A percentile compares a stretch with the other conserved stretches of the same genome.
Conservation (phyloP, 176 grass and related monocot genomes). For the Carex kokanica region DNA sequence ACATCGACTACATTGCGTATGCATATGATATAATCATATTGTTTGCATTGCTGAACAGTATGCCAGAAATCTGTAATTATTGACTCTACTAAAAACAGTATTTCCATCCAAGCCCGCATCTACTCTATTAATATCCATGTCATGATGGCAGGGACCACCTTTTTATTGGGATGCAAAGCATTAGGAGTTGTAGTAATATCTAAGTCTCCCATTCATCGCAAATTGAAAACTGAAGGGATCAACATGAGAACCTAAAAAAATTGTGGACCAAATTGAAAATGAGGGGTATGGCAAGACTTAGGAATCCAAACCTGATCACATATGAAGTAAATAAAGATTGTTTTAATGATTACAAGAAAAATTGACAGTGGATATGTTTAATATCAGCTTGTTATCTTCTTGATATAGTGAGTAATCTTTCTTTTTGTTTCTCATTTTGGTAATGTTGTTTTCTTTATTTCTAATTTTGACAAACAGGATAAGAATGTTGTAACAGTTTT, state of each 20-base stretch:
- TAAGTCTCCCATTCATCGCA: neutral
- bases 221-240: neutral
- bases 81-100: neutral
- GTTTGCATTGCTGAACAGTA: neutral
- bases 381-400: neutral
- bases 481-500: slow-evolving; percentile 97
- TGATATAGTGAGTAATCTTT: neutral
- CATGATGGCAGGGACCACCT: neutral
- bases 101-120: neutral
- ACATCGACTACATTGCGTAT: neutral
- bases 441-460: slow-evolving; percentile 9
- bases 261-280: neutral
- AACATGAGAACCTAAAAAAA: neutral
- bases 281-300: neutral
- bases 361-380: neutral
- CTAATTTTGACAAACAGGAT: slow-evolving; percentile 46
- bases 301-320: neutral
- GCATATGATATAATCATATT: neutral
- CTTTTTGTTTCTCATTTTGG: neutral
- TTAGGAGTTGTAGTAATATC: neutral
- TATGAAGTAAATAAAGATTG: neutral
- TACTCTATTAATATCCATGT: neutral
- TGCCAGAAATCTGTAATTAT: neutral
- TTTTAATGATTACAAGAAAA: neutral
- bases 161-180: neutral